phyloP scores from a whole-genome alignment of 345 rosid species.

The Cardamine occulta region DNA sequence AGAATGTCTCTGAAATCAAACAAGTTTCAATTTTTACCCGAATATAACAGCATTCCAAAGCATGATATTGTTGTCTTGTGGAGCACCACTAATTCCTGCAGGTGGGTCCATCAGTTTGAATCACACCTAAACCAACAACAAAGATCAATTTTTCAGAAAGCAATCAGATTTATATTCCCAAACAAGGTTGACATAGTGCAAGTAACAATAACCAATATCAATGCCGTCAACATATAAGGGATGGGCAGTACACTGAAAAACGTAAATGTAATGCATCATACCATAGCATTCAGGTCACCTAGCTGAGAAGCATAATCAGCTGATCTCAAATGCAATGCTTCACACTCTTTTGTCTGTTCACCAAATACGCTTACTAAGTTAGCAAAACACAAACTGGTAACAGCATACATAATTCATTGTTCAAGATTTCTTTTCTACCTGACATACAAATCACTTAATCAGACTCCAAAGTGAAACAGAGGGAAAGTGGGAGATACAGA shows the following conservation, averaged over 20 bases:
- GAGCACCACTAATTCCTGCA: constrained; percentile 76
- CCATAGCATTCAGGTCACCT: constrained; percentile 68
- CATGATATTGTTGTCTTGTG: constrained; percentile 72
- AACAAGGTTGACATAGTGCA: constrained; percentile 24
- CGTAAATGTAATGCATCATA: constrained; percentile 46
- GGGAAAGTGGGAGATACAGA: constrained; percentile 7
- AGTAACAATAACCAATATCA: not conserved
- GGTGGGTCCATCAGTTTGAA: no score
- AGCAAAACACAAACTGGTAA: constrained; percentile 32
- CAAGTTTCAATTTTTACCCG: constrained; percentile 47
- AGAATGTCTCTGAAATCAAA: not conserved
- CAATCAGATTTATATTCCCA: not conserved
- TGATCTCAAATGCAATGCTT: constrained; percentile 59
- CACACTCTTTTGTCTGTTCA: constrained; percentile 73
- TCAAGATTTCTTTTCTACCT: constrained; percentile 84
- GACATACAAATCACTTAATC: constrained; percentile 43
- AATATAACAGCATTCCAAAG: constrained; percentile 78
- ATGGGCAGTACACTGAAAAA: constrained; percentile 22
- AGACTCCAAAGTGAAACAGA: constrained; percentile 33
- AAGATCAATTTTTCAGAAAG: no score
- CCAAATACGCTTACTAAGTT: constrained; percentile 30
- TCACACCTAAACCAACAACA: no score
- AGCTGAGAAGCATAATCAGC: constrained; percentile 65
- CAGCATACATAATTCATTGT: not conserved
- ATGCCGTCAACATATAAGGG: constrained; percentile 14